Conservation (phyloP, 371 early-diverging fungal genomes). For the Mortierella sp. region DNA sequence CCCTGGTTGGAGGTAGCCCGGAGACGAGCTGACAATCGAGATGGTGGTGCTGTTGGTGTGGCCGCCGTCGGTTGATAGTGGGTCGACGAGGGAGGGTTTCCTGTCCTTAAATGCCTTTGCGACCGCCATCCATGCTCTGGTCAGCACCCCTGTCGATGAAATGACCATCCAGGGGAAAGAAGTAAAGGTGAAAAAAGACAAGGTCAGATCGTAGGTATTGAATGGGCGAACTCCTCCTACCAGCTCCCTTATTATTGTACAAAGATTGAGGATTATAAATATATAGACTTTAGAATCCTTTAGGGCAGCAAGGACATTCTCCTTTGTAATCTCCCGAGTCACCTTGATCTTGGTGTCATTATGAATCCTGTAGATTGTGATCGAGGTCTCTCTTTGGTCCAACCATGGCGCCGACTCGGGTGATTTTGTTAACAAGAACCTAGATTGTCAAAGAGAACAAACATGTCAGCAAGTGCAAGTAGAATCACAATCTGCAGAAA, state of each 20-base stretch:
- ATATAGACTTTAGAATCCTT: slow-evolving; percentile 40
- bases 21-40: slow-evolving; percentile 11
- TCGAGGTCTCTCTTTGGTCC: slow-evolving; percentile 43
- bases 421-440: slow-evolving; percentile 35
- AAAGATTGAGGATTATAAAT: slow-evolving; percentile 40
- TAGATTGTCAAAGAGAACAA: not conserved
- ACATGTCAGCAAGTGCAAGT: not conserved
- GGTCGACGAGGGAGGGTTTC: not conserved
- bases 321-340: slow-evolving; percentile 24
- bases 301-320: slow-evolving; percentile 30
- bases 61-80: not conserved
- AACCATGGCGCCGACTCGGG: slow-evolving; percentile 49
- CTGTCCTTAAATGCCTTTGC: slow-evolving; percentile 28
- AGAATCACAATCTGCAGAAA: not conserved
- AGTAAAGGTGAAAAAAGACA: not conserved
- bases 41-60: not conserved
- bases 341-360: slow-evolving; percentile 54
- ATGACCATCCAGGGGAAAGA: slow-evolving; percentile 11
- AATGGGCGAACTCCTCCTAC: not conserved
- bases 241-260: not conserved
- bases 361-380: slow-evolving; percentile 43
- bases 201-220: not conserved
- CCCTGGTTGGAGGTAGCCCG: slow-evolving; percentile 1
- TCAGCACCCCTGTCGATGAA: slow-evolving; percentile 23
- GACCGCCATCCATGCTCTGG: slow-evolving; percentile 44